Base-by-base conservation (phyloP, 2,329 filamentous ascomycete genomes). In the Sclerotinia trifoliorum region DNA sequence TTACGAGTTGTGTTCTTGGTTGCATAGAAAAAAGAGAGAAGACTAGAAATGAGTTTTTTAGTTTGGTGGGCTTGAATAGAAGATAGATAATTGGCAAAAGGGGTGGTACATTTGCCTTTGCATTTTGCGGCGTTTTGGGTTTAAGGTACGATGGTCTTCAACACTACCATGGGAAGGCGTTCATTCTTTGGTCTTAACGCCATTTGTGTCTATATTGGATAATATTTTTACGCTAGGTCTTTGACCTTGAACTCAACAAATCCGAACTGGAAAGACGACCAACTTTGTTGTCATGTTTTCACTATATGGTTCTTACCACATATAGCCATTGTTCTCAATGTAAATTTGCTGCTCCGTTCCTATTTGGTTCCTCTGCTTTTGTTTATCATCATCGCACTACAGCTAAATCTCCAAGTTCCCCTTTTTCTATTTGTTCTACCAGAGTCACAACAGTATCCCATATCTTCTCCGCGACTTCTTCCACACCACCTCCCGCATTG, bases 1-100 rank as follows among this genome's bases (percentile, higher is more conserved):
- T 96, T 49, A 99, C 95, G 24, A 97, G 93, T 82, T 98, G 94
- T 78, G 96, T 99, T 81, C 86, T 98, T n/a, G 95, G 95, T 51
- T 94, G 93, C 76, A 96, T 99, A 84, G 90, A 97, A 77, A 90
- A 89, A 70, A 93, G 92, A 75, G 92, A 93, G 70, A 97, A 97
- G 84, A 97, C 94, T 15, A 85, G 95, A 75, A 96, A 97, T 78
- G 95, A 99, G 80, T 99, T 99, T 77, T 81, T 99, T 77, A 97
- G 89, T 75, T 84, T 99, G 48, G 82, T 90, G 46, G 86, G 86
- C 51, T 79, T 93, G 68, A 88, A 92, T 79, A 80, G 81, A 72
- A 78, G 78, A 72, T 84, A 73, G 68, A 29, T 49, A 62, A 44
- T 64, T 39, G 35, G 35, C 8, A 17, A 51, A 63, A 39, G 5